phyloP scores from a whole-genome alignment of 2,329 filamentous ascomycete species.

The Nemania bipapillata region DNA sequence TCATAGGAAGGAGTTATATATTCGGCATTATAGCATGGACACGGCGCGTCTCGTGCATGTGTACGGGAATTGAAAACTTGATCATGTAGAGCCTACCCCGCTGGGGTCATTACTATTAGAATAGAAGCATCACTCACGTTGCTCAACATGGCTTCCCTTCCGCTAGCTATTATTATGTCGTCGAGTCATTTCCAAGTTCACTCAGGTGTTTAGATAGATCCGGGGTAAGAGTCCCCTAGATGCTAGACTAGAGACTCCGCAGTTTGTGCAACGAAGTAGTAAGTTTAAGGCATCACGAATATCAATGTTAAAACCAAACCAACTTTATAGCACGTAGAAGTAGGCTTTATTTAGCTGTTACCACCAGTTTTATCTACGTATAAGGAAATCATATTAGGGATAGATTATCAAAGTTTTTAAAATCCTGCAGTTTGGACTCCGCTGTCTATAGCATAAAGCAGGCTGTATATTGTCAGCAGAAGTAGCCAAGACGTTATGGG shows the following conservation, averaged over 20 bases:
- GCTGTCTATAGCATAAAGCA: not conserved
- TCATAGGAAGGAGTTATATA: slow-evolving; percentile 15
- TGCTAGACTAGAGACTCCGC: not conserved
- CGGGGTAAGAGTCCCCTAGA: not conserved
- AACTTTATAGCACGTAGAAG: not conserved
- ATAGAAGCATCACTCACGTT: slow-evolving; percentile 8
- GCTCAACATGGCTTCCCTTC: not conserved
- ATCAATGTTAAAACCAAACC: not conserved
- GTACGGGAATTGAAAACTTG: slow-evolving; percentile 5
- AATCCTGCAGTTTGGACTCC: not conserved
- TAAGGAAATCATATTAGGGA: not conserved
- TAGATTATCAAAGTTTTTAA: not conserved
- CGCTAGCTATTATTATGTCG: not conserved
- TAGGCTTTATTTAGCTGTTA: not conserved
- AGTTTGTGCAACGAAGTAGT: not conserved
- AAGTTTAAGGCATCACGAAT: not conserved
- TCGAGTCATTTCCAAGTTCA: not conserved
- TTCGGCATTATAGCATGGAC: slow-evolving; percentile 18
- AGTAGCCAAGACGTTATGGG: not conserved
- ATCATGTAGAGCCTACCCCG: not conserved
- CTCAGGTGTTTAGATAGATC: not conserved
- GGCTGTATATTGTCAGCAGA: not conserved
- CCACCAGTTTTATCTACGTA: not conserved
- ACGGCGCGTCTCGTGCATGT: not conserved
- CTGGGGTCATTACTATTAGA: not conserved